Percentiles rank a stretch among this genome's conserved stretches.
Evolutionary conservation across 805 yeast genomes (phyloP).

Genomic region (Starmerella cellae): DNA sequence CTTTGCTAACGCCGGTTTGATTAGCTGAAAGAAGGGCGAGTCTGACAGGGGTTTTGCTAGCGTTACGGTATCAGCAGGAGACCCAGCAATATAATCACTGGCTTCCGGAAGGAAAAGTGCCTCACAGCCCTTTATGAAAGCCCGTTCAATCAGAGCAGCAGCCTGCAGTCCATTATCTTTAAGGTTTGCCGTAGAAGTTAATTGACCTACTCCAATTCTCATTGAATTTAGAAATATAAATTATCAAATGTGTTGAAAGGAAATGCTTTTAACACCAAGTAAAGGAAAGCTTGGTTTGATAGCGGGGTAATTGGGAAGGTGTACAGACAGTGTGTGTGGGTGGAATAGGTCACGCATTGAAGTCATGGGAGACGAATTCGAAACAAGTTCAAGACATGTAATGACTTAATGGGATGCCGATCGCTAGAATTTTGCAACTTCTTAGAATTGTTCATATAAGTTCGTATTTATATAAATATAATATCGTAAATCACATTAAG

Average conservation of each 20-base stretch:
- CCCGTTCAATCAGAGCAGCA: slow-evolving; percentile 45
- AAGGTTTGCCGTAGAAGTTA: slow-evolving; percentile 59
- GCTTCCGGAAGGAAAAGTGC: slow-evolving; percentile 88
- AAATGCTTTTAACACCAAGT: too few relatives aligned
- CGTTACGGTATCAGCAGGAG: slow-evolving; percentile 48
- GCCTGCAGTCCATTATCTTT: slow-evolving; percentile 48
- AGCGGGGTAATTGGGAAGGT: too few relatives aligned
- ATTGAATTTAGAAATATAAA: too few relatives aligned
- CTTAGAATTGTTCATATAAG: neutral
- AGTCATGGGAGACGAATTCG: too few relatives aligned
- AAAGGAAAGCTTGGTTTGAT: too few relatives aligned
- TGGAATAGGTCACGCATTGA: too few relatives aligned
- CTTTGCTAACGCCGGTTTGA: slow-evolving; percentile 36
- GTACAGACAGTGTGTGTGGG: too few relatives aligned
- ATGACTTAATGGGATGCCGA: too few relatives aligned
- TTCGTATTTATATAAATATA: neutral
- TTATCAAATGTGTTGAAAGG: too few relatives aligned
- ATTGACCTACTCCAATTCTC: slow-evolving; percentile 45
- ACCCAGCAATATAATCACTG: slow-evolving; percentile 68
- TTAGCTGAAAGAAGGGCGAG: slow-evolving; percentile 32
- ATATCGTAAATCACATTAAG: neutral
- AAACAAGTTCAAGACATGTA: too few relatives aligned
- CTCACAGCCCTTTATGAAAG: slow-evolving; percentile 47
- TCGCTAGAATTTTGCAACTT: too few relatives aligned
- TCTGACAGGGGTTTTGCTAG: slow-evolving; percentile 40